Evolutionary conservation across 805 yeast genomes (phyloP).

Genomic region (Vanderwaltozyma tropicalis): DNA sequence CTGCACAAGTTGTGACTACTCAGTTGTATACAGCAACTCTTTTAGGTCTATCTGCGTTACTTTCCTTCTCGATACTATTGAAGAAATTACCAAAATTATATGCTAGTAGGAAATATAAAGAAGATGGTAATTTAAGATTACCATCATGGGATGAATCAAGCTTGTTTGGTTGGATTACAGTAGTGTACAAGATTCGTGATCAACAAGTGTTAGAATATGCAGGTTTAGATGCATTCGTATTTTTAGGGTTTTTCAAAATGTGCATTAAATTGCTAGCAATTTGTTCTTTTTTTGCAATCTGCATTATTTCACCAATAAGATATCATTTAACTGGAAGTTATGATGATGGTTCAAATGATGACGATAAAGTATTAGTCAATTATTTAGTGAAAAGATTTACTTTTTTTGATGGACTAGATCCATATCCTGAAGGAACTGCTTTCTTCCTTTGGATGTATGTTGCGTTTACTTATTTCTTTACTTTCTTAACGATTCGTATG

Average conservation of each 20-base stretch:
- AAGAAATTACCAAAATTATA: slow-evolving; percentile 71
- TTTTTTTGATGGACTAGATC: slow-evolving; percentile 4
- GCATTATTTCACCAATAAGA: slow-evolving; percentile 75
- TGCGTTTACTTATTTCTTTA: slow-evolving; percentile 76
- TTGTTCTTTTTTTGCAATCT: slow-evolving; percentile 59
- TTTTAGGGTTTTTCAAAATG: slow-evolving; percentile 82
- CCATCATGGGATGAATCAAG: slow-evolving; percentile 34
- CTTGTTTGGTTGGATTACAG: slow-evolving; percentile 73
- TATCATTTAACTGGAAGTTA: slow-evolving; percentile 73
- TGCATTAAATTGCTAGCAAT: slow-evolving; percentile 57
- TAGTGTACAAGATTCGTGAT: slow-evolving; percentile 55
- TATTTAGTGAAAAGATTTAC: not conserved
- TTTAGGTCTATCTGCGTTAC: slow-evolving; percentile 59
- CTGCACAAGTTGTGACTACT: slow-evolving; percentile 55
- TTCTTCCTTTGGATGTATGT: slow-evolving; percentile 76
- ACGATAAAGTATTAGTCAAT: not conserved
- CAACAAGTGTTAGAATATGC: slow-evolving; percentile 76
- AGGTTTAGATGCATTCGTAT: slow-evolving; percentile 91
- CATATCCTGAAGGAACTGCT: slow-evolving; percentile 35
- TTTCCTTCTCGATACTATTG: slow-evolving; percentile 60
- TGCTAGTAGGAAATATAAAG: slow-evolving; percentile 54
- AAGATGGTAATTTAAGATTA: slow-evolving; percentile 16
- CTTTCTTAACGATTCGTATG: slow-evolving; percentile 49
- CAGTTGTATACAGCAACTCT: slow-evolving; percentile 62
- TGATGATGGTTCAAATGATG: slow-evolving; percentile 41